phyloP scores from a whole-genome alignment of 1,139 yeast genomes.

The Nadsonia commutata region DNA sequence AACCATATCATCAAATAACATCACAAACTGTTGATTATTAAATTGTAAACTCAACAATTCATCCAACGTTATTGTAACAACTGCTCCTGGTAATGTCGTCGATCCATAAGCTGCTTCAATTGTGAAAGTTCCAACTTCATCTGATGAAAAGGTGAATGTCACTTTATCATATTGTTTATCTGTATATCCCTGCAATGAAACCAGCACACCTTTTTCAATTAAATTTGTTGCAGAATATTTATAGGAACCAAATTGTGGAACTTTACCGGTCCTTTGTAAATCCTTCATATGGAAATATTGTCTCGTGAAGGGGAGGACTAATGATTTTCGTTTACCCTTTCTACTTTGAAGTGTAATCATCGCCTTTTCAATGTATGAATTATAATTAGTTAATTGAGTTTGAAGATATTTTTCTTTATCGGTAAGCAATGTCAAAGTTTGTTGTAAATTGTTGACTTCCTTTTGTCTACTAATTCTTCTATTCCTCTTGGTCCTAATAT shows the following conservation, averaged over 20 bases:
- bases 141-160: slow-evolving; percentile 63
- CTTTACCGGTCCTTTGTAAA: slow-evolving; percentile 47
- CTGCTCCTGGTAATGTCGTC: slow-evolving; percentile 36
- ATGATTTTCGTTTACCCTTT: slow-evolving; percentile 37
- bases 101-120: slow-evolving; percentile 49
- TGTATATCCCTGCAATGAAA: slow-evolving; percentile 34
- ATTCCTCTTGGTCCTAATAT: slow-evolving; percentile 65
- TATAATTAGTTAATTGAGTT: slow-evolving; percentile 51
- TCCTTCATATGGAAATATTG: slow-evolving; percentile 70
- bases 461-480: slow-evolving; percentile 47
- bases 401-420: slow-evolving; percentile 50
- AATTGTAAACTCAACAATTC: slow-evolving; percentile 54
- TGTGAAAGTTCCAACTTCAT: slow-evolving; percentile 55
- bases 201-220: slow-evolving; percentile 55
- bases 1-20: slow-evolving; percentile 51
- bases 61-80: slow-evolving; percentile 43
- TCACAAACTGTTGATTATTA: slow-evolving; percentile 32
- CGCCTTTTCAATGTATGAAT: slow-evolving; percentile 51
- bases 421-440: slow-evolving; percentile 42
- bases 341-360: slow-evolving; percentile 44
- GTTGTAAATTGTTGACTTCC: slow-evolving; percentile 46
- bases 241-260: slow-evolving; percentile 72
- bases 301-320: slow-evolving; percentile 51
- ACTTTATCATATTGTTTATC: slow-evolving; percentile 51
- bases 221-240: slow-evolving; percentile 67